Percentiles rank a stretch among this genome's conserved stretches.
These are phyloP conservation scores for Neurospora africana DNA, from an alignment of 495 filamentous ascomycete genomes.

Conservation along the genomic window DNA sequence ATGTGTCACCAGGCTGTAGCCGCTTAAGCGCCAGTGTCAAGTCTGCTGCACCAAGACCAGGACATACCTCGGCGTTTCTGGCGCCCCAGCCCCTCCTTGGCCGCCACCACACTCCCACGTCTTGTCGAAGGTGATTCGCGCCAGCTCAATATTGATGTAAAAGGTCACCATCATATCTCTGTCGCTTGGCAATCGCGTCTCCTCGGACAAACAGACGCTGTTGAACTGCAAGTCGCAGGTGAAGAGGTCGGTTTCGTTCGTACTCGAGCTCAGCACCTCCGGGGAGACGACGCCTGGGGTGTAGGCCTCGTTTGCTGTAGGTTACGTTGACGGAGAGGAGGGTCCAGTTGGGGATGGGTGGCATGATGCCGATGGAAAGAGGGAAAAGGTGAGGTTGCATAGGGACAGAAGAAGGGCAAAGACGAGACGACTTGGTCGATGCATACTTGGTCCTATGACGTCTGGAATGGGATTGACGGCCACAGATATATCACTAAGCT, in stretches of 20 bases:
- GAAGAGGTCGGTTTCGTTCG: background rate
- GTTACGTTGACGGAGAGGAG: background rate
- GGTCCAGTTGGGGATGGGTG: slow-evolving; percentile 1
- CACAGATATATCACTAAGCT: background rate
- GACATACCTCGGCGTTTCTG: background rate
- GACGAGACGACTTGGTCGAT: background rate
- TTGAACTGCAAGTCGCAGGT: slow-evolving; percentile 2
- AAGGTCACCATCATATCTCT: background rate
- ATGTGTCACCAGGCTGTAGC: background rate
- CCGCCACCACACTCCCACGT: slow-evolving; percentile 1
- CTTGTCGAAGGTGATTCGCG: background rate
- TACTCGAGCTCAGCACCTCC: slow-evolving; percentile 1
- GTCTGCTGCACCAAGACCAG: background rate
- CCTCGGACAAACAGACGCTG: background rate
- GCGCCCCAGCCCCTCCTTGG: background rate
- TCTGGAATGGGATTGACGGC: background rate
- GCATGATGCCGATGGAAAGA: background rate
- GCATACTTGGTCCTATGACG: background rate
- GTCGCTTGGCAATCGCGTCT: background rate
- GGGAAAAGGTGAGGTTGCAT: background rate
- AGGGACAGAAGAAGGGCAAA: background rate
- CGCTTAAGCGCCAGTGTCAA: background rate
- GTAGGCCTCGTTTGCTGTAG: slow-evolving; percentile 5
- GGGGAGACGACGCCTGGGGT: background rate
- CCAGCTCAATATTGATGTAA: background rate